A percentile compares a stretch with the other conserved stretches of the same genome.
Evolutionary conservation across 768 basidiomycete genomes (phyloP).

Genomic region (Termitomyces sp.): DNA sequence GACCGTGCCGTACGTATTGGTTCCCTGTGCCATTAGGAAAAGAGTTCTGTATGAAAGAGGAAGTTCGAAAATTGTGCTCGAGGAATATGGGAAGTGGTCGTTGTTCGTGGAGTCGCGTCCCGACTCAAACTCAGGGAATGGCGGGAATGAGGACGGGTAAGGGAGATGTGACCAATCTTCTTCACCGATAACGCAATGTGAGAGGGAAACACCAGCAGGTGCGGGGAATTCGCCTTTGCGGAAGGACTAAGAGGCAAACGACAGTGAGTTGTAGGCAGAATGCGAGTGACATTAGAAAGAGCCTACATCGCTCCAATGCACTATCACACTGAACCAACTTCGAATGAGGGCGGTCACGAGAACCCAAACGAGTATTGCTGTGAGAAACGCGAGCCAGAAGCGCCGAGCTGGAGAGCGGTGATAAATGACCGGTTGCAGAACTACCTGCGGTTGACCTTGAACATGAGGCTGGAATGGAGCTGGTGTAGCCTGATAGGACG

Average conservation of each 20-base stretch:
- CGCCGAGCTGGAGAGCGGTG: constrained; percentile 17
- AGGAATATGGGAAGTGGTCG: constrained; percentile 13
- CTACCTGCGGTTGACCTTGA: background rate
- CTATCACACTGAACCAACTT: constrained; percentile 14
- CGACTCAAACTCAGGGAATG: background rate
- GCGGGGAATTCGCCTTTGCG: constrained; percentile 16
- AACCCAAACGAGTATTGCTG: constrained; percentile 22
- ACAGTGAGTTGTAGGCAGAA: background rate
- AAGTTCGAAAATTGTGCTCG: constrained; percentile 17
- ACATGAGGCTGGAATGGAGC: constrained; percentile 5
- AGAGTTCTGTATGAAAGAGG: constrained; percentile 23
- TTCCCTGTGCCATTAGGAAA: constrained; percentile 27
- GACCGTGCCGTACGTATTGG: constrained; percentile 22
- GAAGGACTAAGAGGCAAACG: constrained; percentile 5
- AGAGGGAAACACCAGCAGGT: constrained; percentile 15
- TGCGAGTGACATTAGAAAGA: background rate
- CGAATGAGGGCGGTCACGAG: constrained; percentile 15
- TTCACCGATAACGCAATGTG: constrained; percentile 5
- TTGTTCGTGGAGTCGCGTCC: background rate
- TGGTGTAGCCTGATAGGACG: constrained; percentile 14
- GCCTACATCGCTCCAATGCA: constrained; percentile 12
- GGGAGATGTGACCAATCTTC: constrained; percentile 10
- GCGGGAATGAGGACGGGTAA: background rate
- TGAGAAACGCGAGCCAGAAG: constrained; percentile 21
- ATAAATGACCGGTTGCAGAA: constrained; percentile 3